Evolutionary conservation across 2,329 filamentous ascomycete genomes (phyloP), one percentile per base, ranked within the genome.

Genomic region (Parastagonospora nodorum): DNA sequence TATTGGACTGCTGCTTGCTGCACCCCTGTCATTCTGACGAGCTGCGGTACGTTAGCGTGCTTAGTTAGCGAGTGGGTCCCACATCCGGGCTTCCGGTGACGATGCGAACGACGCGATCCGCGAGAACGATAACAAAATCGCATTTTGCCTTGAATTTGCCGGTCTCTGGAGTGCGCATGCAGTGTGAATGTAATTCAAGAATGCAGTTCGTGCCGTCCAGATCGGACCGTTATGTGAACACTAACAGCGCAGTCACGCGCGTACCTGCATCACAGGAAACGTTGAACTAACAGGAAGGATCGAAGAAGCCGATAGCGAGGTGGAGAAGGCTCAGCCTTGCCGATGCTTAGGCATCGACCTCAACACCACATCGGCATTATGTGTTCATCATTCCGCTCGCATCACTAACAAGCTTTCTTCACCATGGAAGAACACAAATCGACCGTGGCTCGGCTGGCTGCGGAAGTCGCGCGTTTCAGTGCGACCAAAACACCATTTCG

Each of bases 401-500:
- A 40, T 19, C 42, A 48, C 39, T 12, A 35, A 40, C 43, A 50
- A 36, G 33, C 36, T 15, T 5, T 8, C 15, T 11, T 24, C 43
- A 48, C 35, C 19, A 72, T 72, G 68, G 67, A 71, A 27, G 55
- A 55, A 6, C 70, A 72, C 35, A 62, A 61, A 27, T 33, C 49
- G 5, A 61, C 58, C 11, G 64, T 72, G 16, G 53, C 60, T 14
- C 45, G 45, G n/a, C 61, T 73, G 10, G 60, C 67, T 27, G 56
- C 59, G 9, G 50, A 64, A 43, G 76, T 83, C 31, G 69, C 69
- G 39, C 54, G 64, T 6, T 84, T 84, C 69, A 64, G 58, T 42
- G 45, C 42, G 66, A 80, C 69, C n/a, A 71, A 65, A 60, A 73
- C 75, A 19, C 75, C 77, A 4, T 84, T 82, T 58, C 76, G 81